Evolutionary conservation across 140 eudicot genomes (phyloP).

Genomic region (Senecio squalidus): DNA sequence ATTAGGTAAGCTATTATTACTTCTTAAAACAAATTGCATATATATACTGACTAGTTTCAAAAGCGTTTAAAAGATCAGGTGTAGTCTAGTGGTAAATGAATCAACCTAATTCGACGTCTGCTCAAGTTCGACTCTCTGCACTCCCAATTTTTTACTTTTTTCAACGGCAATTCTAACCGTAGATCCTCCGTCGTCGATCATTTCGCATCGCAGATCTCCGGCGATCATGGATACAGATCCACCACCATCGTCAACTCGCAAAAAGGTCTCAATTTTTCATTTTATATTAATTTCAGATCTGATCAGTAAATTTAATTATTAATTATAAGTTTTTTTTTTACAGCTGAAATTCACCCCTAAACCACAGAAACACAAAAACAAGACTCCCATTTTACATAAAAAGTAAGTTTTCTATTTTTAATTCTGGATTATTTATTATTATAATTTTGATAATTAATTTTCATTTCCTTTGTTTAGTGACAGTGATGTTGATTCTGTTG

Average conservation of each 20-base stretch:
- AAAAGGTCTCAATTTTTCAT: slow-evolving; percentile 25
- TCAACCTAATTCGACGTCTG: no score
- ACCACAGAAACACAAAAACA: slow-evolving; percentile 32
- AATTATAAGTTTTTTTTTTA: background rate
- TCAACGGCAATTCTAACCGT: slow-evolving; percentile 20
- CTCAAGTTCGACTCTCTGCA: slow-evolving; percentile 23
- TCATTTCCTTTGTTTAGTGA: slow-evolving; percentile 29
- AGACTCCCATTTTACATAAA: slow-evolving; percentile 18
- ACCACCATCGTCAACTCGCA: slow-evolving; percentile 17
- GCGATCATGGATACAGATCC: slow-evolving; percentile 28
- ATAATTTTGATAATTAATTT: background rate
- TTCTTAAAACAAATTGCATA: no score
- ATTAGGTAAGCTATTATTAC: no score
- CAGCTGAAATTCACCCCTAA: slow-evolving; percentile 62
- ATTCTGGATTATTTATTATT: background rate
- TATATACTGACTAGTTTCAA: background rate
- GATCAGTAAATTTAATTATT: background rate
- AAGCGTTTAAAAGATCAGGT: accelerated
- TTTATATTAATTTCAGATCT: slow-evolving; percentile 11
- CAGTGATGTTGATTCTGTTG: slow-evolving; percentile 14
- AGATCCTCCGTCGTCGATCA: slow-evolving; percentile 9
- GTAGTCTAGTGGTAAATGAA: background rate
- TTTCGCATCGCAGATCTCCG: slow-evolving; percentile 21
- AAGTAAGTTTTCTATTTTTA: slow-evolving; percentile 21
- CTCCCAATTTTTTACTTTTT: background rate